A percentile compares a stretch with the other conserved stretches of the same genome.
These are phyloP conservation scores for Aquilaria sinensis DNA, from an alignment of 345 rosid genomes.

Conservation along the genomic window DNA sequence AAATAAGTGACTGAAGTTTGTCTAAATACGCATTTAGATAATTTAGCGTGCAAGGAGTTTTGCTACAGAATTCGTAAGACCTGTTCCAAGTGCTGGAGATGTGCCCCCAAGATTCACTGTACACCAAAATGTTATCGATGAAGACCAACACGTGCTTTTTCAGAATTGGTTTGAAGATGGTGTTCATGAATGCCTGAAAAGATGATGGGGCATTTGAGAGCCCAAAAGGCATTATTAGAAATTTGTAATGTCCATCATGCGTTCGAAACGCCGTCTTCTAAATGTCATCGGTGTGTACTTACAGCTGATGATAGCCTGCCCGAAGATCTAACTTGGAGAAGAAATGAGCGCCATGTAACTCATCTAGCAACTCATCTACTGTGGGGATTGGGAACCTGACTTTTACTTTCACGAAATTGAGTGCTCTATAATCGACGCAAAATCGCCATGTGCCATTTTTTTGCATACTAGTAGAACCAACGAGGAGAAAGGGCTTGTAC, in stretches of 20 bases:
- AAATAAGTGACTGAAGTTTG: not conserved
- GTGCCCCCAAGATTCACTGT: not conserved
- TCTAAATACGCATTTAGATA: not conserved
- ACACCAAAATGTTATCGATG: not conserved
- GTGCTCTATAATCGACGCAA: slow-evolving; percentile 1
- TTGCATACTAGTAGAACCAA: not conserved
- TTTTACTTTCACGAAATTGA: not conserved
- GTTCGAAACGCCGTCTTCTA: not conserved
- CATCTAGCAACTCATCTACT: not conserved
- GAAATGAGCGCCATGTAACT: not conserved
- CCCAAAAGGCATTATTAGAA: not conserved
- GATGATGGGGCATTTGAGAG: not conserved
- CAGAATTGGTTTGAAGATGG: not conserved
- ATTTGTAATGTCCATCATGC: not conserved
- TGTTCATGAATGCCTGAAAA: not conserved
- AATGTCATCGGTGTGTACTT: not conserved
- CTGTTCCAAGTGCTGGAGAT: not conserved
- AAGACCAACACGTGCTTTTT: not conserved
- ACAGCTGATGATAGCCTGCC: not conserved
- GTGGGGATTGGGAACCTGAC: not conserved
- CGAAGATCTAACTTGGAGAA: not conserved
- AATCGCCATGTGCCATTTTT: not conserved
- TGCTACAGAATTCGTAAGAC: not conserved
- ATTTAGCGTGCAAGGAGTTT: not conserved
- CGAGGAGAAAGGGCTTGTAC: slow-evolving; percentile 1